Evolutionary conservation across 2,329 filamentous ascomycete genomes (phyloP).

Genomic region (Cryphonectria nitschkei): DNA sequence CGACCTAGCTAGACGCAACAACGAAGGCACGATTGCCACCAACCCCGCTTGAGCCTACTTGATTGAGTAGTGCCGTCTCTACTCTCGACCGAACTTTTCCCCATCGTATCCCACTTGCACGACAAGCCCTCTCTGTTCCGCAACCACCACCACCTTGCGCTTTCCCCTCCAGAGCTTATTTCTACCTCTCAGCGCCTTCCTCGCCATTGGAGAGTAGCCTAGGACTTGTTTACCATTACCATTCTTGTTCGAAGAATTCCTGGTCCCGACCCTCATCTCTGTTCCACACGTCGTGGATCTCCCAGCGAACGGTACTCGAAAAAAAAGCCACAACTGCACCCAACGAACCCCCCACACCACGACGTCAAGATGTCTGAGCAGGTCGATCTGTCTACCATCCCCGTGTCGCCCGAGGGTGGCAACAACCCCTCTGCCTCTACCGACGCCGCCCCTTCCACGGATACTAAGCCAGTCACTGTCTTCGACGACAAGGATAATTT

Average conservation of each 20-base stretch:
- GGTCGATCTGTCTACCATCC: constrained; percentile 70
- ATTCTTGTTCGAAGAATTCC: background rate
- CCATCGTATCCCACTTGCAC: constrained; percentile 21
- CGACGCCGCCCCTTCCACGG: constrained; percentile 47
- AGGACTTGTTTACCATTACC: background rate
- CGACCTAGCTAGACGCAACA: background rate
- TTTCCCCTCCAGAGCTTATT: background rate
- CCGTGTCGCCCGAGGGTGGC: constrained; percentile 67
- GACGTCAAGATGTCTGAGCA: constrained; percentile 51
- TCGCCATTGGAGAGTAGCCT: background rate
- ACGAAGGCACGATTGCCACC: background rate
- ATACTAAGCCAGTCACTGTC: constrained; percentile 78
- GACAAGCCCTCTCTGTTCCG: constrained; percentile 16
- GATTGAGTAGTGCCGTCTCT: constrained; percentile 11
- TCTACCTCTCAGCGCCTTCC: background rate
- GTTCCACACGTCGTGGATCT: background rate
- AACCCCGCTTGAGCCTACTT: background rate
- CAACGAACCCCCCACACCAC: constrained; percentile 4
- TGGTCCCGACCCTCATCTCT: background rate
- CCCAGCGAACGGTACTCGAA: background rate
- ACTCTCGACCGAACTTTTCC: constrained; percentile 25
- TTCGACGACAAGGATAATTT: constrained; percentile 99
- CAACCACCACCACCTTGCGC: constrained; percentile 5
- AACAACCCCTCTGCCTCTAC: constrained; percentile 55
- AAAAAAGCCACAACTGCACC: background rate